Base-by-base conservation (phyloP, 1,284 basidiomycete genomes). In the Sanguinoderma infundibulare region DNA sequence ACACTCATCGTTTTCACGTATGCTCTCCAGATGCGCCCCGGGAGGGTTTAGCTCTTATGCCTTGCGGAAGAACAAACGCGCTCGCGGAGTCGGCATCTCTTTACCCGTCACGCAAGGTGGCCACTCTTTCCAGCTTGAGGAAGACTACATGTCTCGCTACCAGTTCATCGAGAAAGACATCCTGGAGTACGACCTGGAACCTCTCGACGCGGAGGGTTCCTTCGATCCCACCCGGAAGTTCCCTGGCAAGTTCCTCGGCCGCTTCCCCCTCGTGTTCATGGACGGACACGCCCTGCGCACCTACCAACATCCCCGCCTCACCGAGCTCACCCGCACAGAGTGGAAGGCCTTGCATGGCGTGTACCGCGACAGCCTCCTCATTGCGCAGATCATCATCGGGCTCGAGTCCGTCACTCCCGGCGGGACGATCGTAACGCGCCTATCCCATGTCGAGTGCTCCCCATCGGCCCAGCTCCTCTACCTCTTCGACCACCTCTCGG, bases 1-100 rank as follows among this genome's bases (percentile, higher is more conserved):
- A n/a, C 10, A 24, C 20, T 39, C 4, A 46, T 15, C 6, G 10
- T 42, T 9, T 12, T 22, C 47, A 15, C 20, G 12, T 5, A 36
- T 35, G 10, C 15, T 2, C 8, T n/a, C 1, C 46, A 78, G 75
- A 34, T 77, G 75, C 53, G 73, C 73, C 24, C 75, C 73, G 0
- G 74, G 75, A 20, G 74, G 76, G 0, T 77, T 77, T 56, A 70
- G 72, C 14, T 71, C 71, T 1, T 74, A 75, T 59, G 66, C 76
- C 52, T 67, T 77, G 5, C 54, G 51, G 5, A 70, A 70, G 53
- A 73, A 75, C 56, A 57, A 64, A 0, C n/a, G 53, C 9, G 71
- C 74, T 9, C 52, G 52, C 1, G 75, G 76, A 0, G 63, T 72
- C 2, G 76, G 75, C 5, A 69, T 78, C 8, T 71, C 72, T 7